Conservation (phyloP, 202 grass and related monocot genomes). For the Musa balbisiana region DNA sequence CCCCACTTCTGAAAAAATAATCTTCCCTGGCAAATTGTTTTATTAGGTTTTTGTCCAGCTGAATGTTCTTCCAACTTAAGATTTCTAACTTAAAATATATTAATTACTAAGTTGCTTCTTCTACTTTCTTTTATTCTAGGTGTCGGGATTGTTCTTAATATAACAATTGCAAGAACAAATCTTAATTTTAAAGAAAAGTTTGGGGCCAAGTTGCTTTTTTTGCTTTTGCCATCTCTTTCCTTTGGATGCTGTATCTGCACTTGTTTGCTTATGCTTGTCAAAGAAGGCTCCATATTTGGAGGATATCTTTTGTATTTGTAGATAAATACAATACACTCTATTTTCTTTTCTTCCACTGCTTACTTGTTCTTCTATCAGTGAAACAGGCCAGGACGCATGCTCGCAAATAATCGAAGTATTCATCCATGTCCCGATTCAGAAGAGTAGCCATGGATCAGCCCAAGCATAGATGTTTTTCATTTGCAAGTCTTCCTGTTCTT, state of each 20-base stretch:
- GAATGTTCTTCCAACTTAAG: not conserved
- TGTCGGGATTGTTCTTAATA: no score
- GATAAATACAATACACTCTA: not conserved
- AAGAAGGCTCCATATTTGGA: not conserved
- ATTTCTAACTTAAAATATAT: not conserved
- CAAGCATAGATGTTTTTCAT: conserved; percentile 21
- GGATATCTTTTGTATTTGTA: not conserved
- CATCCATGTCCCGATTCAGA: conserved; percentile 3
- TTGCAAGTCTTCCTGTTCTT: conserved; percentile 27
- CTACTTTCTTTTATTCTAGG: not conserved
- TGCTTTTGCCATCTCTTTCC: not conserved
- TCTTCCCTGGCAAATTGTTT: not conserved
- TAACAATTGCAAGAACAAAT: not conserved
- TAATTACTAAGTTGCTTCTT: no score
- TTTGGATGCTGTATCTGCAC: not conserved
- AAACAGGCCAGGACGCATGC: not conserved
- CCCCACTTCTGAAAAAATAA: not conserved
- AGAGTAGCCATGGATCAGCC: conserved; percentile 38
- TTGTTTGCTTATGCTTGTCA: not conserved
- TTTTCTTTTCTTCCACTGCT: conserved; percentile 6
- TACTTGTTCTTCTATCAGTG: not conserved
- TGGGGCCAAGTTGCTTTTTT: not conserved
- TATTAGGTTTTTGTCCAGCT: not conserved
- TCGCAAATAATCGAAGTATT: not conserved
- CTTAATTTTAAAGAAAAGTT: not conserved